Evolutionary conservation across 225 moss, liverwort and hornwort genomes (phyloP), one percentile per base, ranked within the genome.

Genomic region (Anthoceros angustus): DNA sequence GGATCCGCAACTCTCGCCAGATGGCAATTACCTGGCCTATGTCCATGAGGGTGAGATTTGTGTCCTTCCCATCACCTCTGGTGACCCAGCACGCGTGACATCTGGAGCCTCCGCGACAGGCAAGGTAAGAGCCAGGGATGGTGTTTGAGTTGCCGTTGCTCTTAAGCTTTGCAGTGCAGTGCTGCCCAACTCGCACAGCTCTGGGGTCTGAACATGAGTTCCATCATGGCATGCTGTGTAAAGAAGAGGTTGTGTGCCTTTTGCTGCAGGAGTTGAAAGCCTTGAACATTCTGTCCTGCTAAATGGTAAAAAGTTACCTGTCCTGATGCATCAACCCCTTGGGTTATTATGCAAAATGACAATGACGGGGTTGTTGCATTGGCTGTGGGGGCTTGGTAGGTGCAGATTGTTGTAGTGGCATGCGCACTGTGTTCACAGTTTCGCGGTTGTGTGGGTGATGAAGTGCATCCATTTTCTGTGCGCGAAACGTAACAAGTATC

Each of bases 1-100:
- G 25, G 98, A 98, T 81, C 98, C 98, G 40, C 98, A 98, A 72
- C 77, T 98, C 68, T 87, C 98, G 15, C 98, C 98, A n/a, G 98
- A 98, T 68, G 98, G 85, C 42, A 80, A 82, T 70, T 81, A 78
- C 10, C 73, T 98, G 67, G 98, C 89, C 7, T 98, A 92, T 69
- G 98, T 98, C 48, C 85, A 81, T 71, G 98, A 92, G 62, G 98
- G 92, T 73, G 98, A 98, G 65, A 74, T 98, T 62, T 84, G 77
- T 63, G 79, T 98, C 66, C 76, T 84, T 73, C 81, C 92, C 42
- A 80, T 87, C 21, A 70, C 71, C 46, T 80, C 73, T 42, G 92
- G 92, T 62, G 92, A 89, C 42, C 72, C 87, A 40, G 66, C 79
- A 12, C 98, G 89, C 73, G 77, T 98, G 15, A 92, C 98, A 40